phyloP scores from a whole-genome alignment of 768 basidiomycete species.

The Tephrocybe sp. region DNA sequence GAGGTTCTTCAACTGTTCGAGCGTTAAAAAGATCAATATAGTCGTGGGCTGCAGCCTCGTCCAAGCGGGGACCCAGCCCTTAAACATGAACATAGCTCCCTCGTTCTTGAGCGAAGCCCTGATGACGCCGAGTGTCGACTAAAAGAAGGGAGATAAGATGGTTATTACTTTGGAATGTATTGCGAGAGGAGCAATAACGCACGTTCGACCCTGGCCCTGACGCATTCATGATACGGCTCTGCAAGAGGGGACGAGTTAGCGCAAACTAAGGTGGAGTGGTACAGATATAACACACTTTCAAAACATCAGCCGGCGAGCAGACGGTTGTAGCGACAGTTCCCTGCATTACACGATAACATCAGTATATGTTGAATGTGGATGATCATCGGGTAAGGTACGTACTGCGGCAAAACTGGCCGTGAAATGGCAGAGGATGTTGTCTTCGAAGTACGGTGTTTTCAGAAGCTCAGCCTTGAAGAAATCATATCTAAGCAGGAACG shows the following conservation, averaged over 20 bases:
- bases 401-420: conserved; percentile 86
- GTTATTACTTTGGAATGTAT: not conserved
- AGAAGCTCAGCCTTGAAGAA: conserved; percentile 87
- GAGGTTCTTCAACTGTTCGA: conserved; percentile 75
- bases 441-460: conserved; percentile 67
- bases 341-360: conserved; percentile 26
- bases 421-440: conserved; percentile 83
- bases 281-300: conserved; percentile 51
- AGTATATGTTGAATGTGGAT: not conserved
- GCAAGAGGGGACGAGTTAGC: not conserved
- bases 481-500: conserved; percentile 59
- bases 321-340: conserved; percentile 89
- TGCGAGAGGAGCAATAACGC: conserved; percentile 23
- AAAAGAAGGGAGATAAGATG: conserved; percentile 5
- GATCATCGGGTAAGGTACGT: conserved; percentile 22
- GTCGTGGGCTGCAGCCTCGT: conserved; percentile 83
- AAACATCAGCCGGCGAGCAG: conserved; percentile 85
- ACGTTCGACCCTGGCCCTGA: conserved; percentile 78
- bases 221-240: conserved; percentile 89
- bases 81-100: conserved; percentile 89
- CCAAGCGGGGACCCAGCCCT: conserved; percentile 90
- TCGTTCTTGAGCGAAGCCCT: conserved; percentile 64
- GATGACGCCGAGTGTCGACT: conserved; percentile 76
- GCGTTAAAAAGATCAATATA: conserved; percentile 81
- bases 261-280: not conserved